Evolutionary conservation across 2,329 filamentous ascomycete genomes (phyloP), one percentile per base, ranked within the genome.

Genomic region (Fusarium coffeatum): DNA sequence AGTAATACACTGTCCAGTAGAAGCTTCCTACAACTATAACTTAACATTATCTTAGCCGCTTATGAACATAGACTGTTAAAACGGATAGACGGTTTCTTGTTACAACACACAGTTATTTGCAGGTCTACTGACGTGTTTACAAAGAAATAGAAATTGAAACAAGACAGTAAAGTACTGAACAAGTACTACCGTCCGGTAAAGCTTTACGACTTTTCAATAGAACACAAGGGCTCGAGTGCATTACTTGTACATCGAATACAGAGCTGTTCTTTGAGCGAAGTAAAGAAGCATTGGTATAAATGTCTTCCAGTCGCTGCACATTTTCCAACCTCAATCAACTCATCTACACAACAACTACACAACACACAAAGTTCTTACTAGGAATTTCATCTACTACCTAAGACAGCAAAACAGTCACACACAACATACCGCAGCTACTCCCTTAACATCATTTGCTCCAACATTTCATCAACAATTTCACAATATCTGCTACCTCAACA

Each of bases 71-170:
- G 3, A 8, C 7, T 32, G 15, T 8, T 10, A 34, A 10, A 18
- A 34, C 16, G 9, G 0, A 34, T 10, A 6, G 4, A 10, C 8
- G 6, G 32, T 34, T 6, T 34, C 10, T 6, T 34, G 16, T 16
- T 9, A 7, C 0, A 18, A 34, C 8, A 34, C 2, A 8, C 8
- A 34, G 32, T 5, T 16, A 1, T 5, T 34, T 3, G 9, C 8
- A 34, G 8, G 6, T 9, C 32, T 18, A 1, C 8, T 10, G 8
- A 6, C 8, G 16, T 18, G 4, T 5, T 16, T 9, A 18, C 16
- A 34, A 34, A 18, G 16, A 18, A 16, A 34, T 2, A 5, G 6
- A 18, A 34, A 9, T 18, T 34, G 8, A 34, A 18, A 34, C 3
- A 18, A 18, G 16, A 2, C 32, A 18, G 4, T 11, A 11, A 37